Evolutionary conservation across 768 basidiomycete genomes (phyloP), one percentile per base, ranked within the genome.

Genomic region (Infundibulicybe gibba): DNA sequence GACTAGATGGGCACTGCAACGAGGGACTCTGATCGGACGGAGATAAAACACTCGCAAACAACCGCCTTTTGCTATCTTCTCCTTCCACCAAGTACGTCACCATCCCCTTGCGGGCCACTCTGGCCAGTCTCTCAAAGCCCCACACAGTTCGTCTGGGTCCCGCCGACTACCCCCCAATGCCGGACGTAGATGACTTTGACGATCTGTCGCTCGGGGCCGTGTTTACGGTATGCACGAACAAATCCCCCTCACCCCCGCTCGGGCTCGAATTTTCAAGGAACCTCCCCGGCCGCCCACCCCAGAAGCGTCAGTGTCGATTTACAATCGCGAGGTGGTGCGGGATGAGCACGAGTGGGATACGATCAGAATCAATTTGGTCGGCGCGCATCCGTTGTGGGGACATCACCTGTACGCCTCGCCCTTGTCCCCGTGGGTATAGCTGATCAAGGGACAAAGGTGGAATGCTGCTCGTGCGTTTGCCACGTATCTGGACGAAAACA

Each of bases 371-470:
- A 68, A 79, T 49, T 73, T 93, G 6, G 87, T 93, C 0, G 90
- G 90, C 12, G 76, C 77, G 1, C 90, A 91, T 57, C 84, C 88
- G 1, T 67, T 92, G 3, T 92, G 89, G 89, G 90, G 80, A 1
- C 87, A 91, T 58, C 70, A 90, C 58, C 61, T 91, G 89, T 90
- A 54, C 48, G 72, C 60, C 6, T 10, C 14, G 10, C 10, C n/a
- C 35, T 10, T 3, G 6, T 19, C 35, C 35, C 6, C 33, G 15
- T 38, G n/a, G 35, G 25, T 25, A 25, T 25, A 38, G 35, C 35
- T n/a, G 35, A 19, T 38, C 35, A 4, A 8, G 25, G 25, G 25
- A 8, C 3, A 25, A 40, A 90, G 90, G 50, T 91, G 90, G 88
- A 92, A 91, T 57, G 87, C 90, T 2, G 80, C 87, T 2, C 69